Percentiles rank a stretch among this genome's conserved stretches.
These are phyloP conservation scores for Eremochloa ophiuroides DNA, from an alignment of 176 grass and related monocot species.

Conservation along the genomic window DNA sequence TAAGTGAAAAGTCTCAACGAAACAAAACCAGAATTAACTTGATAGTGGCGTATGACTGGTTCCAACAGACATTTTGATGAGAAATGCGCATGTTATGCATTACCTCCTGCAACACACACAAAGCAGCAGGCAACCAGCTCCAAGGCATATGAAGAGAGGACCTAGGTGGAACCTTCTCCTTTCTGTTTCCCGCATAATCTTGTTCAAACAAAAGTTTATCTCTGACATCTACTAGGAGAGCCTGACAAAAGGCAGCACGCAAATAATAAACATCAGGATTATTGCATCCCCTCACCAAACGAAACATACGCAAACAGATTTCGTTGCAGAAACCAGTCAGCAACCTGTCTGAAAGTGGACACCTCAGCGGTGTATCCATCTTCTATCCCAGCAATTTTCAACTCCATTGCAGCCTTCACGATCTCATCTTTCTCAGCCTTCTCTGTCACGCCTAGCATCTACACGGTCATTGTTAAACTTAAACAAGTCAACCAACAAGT, in stretches of 20 bases:
- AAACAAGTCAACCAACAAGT: background rate
- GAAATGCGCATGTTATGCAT: background rate
- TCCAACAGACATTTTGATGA: background rate
- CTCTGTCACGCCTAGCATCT: constrained; percentile 78
- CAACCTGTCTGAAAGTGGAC: constrained; percentile 63
- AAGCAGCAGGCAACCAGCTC: constrained; percentile 72
- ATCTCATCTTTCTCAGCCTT: constrained; percentile 99
- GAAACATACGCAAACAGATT: background rate
- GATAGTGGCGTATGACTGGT: background rate
- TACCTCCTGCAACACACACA: constrained; percentile 95
- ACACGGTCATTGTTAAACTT: constrained; percentile 24
- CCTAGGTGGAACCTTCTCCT: constrained; percentile 76
- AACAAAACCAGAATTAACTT: constrained; percentile 1
- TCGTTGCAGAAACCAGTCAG: constrained; percentile 8
- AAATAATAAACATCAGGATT: constrained; percentile 16
- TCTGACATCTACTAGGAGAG: constrained; percentile 82
- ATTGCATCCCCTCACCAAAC: background rate
- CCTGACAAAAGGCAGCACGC: constrained; percentile 35
- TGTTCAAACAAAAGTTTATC: constrained; percentile 96
- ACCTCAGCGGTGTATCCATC: constrained; percentile 75
- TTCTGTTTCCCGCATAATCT: constrained; percentile 78
- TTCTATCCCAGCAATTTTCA: constrained; percentile 70
- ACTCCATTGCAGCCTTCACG: constrained; percentile 81
- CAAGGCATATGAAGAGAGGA: constrained; percentile 77
- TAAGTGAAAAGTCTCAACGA: background rate